phyloP scores from a whole-genome alignment of 345 rosid genomes.

The Murraya koenigii region DNA sequence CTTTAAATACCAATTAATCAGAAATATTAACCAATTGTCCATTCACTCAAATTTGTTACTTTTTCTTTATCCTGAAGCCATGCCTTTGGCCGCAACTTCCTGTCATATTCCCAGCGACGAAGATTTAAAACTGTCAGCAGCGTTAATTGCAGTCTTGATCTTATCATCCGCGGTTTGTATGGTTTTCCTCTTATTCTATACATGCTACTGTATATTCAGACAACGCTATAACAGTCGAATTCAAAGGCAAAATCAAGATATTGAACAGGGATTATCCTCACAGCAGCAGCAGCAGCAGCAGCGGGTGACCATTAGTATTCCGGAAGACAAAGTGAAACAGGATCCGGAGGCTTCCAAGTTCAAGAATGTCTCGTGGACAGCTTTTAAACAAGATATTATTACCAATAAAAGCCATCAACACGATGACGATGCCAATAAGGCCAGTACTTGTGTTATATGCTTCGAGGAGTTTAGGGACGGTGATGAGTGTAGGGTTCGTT shows the following conservation, averaged over 20 bases:
- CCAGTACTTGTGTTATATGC: background rate
- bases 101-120: no score
- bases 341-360: background rate
- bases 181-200: no score
- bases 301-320: background rate
- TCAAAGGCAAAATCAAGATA: background rate
- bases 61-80: background rate
- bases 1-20: no score
- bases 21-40: background rate
- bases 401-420: background rate
- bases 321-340: background rate
- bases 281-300: no score
- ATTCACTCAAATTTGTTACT: background rate
- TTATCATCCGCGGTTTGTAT: no score
- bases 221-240: no score
- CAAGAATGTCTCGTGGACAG: background rate
- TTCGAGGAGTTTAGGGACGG: background rate
- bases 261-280: background rate
- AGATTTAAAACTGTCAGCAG: no score
- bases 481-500: constrained; percentile 4
- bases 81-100: background rate
- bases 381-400: no score
- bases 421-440: background rate
- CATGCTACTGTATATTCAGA: no score
- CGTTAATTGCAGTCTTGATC: no score